phyloP scores from a whole-genome alignment of 495 filamentous ascomycete species.

The Entonaema liquescens region DNA sequence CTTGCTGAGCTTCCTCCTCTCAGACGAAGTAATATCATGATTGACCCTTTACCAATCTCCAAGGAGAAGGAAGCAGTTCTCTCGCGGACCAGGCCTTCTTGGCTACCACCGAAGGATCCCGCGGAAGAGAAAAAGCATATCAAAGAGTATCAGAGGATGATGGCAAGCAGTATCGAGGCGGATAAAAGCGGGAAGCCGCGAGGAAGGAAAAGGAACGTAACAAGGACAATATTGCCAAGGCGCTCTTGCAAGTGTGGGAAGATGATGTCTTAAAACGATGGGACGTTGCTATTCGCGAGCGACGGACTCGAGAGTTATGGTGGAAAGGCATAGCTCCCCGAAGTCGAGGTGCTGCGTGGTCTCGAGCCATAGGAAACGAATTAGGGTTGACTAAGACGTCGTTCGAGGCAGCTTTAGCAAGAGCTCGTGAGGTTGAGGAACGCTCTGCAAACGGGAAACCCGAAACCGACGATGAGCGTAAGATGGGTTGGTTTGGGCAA shows the following conservation, averaged over 20 bases:
- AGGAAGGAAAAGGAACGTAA: slow-evolving; percentile 57
- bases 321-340: slow-evolving; percentile 89
- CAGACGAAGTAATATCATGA: slow-evolving; percentile 89
- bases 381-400: slow-evolving; percentile 78
- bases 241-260: slow-evolving; percentile 83
- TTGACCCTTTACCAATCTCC: slow-evolving; percentile 92
- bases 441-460: slow-evolving; percentile 53
- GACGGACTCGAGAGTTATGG: slow-evolving; percentile 87
- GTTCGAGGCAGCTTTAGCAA: slow-evolving; percentile 78
- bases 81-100: slow-evolving; percentile 88
- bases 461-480: slow-evolving; percentile 56
- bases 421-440: slow-evolving; percentile 73
- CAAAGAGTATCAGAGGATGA: slow-evolving; percentile 93
- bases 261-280: slow-evolving; percentile 87
- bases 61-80: slow-evolving; percentile 96
- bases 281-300: slow-evolving; percentile 76
- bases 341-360: slow-evolving; percentile 85
- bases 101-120: slow-evolving; percentile 93
- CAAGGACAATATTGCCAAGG: slow-evolving; percentile 69
- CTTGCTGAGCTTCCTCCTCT: slow-evolving; percentile 79
- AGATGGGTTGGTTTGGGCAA: slow-evolving; percentile 66
- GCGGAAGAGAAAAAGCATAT: slow-evolving; percentile 92
- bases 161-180: slow-evolving; percentile 79
- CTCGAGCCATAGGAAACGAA: slow-evolving; percentile 86
- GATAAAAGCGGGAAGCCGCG: slow-evolving; percentile 63